Conservation (phyloP, 805 yeast genomes). For the Pichia scutulata region DNA sequence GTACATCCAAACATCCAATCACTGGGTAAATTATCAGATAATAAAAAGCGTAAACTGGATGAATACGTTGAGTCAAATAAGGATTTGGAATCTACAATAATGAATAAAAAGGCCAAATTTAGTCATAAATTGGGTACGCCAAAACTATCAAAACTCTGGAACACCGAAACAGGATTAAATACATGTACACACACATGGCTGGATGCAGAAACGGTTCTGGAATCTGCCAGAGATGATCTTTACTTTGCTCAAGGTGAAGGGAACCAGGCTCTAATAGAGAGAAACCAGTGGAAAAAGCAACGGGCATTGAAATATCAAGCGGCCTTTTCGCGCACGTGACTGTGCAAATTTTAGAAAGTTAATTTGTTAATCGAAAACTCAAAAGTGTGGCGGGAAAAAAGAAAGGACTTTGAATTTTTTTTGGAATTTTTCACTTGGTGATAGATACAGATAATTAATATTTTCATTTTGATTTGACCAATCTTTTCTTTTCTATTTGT, state of each 20-base stretch:
- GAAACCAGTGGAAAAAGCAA: neutral
- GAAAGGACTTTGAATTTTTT: neutral
- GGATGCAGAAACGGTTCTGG: slow-evolving; percentile 13
- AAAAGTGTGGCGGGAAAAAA: neutral
- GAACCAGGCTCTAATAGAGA: neutral
- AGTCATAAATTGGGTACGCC: slow-evolving; percentile 24
- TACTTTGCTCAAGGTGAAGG: slow-evolving; percentile 20
- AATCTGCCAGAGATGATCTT: slow-evolving; percentile 23
- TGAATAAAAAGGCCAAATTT: slow-evolving; percentile 17
- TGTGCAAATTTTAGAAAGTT: neutral
- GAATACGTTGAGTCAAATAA: slow-evolving; percentile 13
- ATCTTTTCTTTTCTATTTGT: neutral
- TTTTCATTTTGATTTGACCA: neutral
- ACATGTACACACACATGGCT: slow-evolving; percentile 3
- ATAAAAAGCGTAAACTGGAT: slow-evolving; percentile 20
- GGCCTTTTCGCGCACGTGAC: slow-evolving; percentile 11
- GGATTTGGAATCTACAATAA: neutral
- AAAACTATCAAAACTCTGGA: slow-evolving; percentile 24
- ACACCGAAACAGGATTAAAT: slow-evolving; percentile 16
- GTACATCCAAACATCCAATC: slow-evolving; percentile 18
- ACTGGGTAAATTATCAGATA: slow-evolving; percentile 10
- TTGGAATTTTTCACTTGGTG: neutral
- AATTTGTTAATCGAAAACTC: no score
- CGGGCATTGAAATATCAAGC: neutral
- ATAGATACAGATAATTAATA: neutral